A percentile compares a stretch with the other conserved stretches of the same genome.
phyloP scores from a whole-genome alignment of 2,329 filamentous ascomycete genomes.

The Ophiostoma ulmi region DNA sequence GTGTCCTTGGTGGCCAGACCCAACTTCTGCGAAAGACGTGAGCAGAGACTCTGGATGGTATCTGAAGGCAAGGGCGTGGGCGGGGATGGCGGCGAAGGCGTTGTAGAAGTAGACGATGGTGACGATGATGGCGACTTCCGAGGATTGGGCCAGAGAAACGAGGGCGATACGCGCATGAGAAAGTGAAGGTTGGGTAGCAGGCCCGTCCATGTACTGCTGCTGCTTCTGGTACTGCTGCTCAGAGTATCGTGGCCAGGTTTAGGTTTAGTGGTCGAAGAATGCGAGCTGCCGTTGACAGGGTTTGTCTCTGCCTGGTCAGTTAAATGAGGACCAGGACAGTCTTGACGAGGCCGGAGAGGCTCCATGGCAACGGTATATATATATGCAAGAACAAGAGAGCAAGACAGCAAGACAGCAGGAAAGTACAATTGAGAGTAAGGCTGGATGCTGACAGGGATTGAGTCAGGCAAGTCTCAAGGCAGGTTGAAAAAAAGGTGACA shows the following conservation, averaged over 20 bases:
- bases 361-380: neutral
- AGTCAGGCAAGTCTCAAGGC: slow-evolving; percentile 1
- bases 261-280: neutral
- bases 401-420: neutral
- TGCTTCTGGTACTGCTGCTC: neutral
- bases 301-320: neutral
- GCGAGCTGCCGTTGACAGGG: neutral
- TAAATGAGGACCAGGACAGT: neutral
- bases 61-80: neutral
- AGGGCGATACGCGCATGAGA: neutral
- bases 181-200: neutral
- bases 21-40: neutral
- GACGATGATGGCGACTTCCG: neutral
- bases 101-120: neutral
- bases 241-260: neutral
- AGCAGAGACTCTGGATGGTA: neutral
- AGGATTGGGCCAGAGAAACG: neutral
- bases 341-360: neutral
- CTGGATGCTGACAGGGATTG: neutral
- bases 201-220: neutral
- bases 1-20: neutral
- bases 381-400: neutral
- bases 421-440: neutral
- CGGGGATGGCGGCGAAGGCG: neutral
- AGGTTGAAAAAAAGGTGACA: neutral